phyloP scores from a whole-genome alignment of 202 grass and related monocot genomes.

The Schoenoplectus triqueter region DNA sequence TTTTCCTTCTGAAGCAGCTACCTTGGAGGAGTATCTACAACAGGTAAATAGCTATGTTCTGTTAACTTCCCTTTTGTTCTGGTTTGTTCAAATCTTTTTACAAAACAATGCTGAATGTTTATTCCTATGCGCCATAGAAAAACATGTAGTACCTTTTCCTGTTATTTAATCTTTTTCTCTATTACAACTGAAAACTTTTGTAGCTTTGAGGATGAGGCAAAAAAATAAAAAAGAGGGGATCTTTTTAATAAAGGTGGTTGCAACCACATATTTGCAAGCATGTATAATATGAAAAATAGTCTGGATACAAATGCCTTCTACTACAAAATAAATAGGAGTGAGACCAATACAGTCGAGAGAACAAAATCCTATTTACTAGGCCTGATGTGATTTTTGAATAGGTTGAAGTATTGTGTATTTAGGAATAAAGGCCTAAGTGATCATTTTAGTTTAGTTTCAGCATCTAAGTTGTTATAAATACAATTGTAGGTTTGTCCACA shows the following conservation, averaged over 20 bases:
- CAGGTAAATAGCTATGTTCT: slow-evolving; percentile 54
- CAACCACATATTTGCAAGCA: neutral
- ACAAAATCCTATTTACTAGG: neutral
- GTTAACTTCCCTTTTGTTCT: slow-evolving; percentile 23
- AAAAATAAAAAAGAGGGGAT: neutral
- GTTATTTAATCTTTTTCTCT: slow-evolving; percentile 9
- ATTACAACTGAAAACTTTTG: neutral
- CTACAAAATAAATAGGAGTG: neutral
- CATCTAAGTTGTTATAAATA: neutral
- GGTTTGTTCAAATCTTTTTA: slow-evolving; percentile 25
- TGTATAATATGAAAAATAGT: neutral
- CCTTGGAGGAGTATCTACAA: slow-evolving; percentile 93
- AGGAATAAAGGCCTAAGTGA: neutral
- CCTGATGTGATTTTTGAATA: neutral
- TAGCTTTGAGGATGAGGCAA: neutral
- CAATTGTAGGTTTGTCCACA: neutral
- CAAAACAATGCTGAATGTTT: neutral
- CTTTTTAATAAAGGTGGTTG: neutral
- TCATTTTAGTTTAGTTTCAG: slow-evolving; percentile 23
- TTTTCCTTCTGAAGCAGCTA: slow-evolving; percentile 91
- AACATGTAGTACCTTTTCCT: neutral
- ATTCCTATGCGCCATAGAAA: neutral
- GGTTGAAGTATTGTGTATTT: slow-evolving; percentile 9
- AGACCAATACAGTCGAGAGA: neutral
- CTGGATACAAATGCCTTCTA: neutral